phyloP scores from a whole-genome alignment of 768 basidiomycete genomes.

The Leccinum truebloodii region DNA sequence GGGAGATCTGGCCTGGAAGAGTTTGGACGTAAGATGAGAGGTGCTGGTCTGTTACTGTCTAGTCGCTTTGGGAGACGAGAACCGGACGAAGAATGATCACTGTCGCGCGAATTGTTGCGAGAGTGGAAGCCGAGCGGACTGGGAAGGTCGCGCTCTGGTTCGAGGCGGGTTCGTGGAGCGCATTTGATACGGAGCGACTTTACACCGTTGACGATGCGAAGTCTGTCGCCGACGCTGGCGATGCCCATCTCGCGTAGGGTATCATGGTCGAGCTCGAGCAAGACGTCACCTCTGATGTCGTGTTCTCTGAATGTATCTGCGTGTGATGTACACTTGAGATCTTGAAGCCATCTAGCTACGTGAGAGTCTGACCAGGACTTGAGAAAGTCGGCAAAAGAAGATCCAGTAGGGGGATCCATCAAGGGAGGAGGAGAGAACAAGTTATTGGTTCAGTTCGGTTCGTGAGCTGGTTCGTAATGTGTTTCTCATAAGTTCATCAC shows the following conservation, averaged over 20 bases:
- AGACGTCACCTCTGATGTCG: conserved; percentile 90
- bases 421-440: not conserved
- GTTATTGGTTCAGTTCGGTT: not conserved
- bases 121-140: conserved; percentile 14
- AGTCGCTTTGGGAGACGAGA: conserved; percentile 47
- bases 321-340: conserved; percentile 73
- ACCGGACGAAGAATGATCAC: conserved; percentile 26
- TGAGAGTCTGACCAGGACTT: conserved; percentile 72
- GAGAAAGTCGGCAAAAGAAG: conserved; percentile 60
- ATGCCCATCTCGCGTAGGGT: conserved; percentile 92
- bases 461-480: not conserved
- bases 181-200: conserved; percentile 71
- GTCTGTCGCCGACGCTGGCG: conserved; percentile 84
- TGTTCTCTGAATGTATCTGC: conserved; percentile 73
- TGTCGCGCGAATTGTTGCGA: conserved; percentile 26
- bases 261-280: conserved; percentile 87
- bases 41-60: conserved; percentile 72
- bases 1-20: conserved; percentile 64
- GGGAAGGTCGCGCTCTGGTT: not conserved
- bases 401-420: conserved; percentile 53
- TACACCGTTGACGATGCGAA: conserved; percentile 84
- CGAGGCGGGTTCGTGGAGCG: conserved; percentile 20
- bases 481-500: not conserved
- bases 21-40: conserved; percentile 67
- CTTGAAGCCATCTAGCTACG: conserved; percentile 75